Evolutionary conservation across 768 basidiomycete genomes (phyloP), one percentile per base, ranked within the genome.

Genomic region (Tricholoma sp.): DNA sequence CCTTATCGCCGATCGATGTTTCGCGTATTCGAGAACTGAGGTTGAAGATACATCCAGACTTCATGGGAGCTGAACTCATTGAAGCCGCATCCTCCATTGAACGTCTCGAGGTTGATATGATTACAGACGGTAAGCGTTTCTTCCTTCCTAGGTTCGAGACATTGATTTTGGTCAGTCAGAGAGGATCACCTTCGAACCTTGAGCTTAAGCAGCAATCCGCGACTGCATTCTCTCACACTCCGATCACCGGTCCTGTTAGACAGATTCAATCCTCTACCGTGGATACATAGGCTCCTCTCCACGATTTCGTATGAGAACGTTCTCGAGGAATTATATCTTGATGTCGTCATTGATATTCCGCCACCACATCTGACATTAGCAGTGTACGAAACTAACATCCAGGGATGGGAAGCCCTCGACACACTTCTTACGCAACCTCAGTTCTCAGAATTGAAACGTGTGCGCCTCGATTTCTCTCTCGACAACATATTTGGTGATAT

Each of bases 221-320:
- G 48, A 39, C 60, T 68, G 6, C 57, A 57, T 18, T 57, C 55
- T 11, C 59, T 70, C 13, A 54, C 59, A 6, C 54, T 70, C 12
- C 60, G 61, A 20, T 49, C 63, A 32, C 60, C 59, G 17, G 55
- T 63, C 17, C 59, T 70, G 39, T 55, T 67, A 6, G 68, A 61
- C n/a, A 62, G 67, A 41, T 57, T 59, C 6, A 63, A 67, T 24
- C 63, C 66, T 1, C 54, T 68, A 33, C 59, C 65, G 2, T 70
- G 66, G 66, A 54, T 70, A 6, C 49, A 58, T 39, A 47, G 60
- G 17, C 56, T 63, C 29, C 59, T 70, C 48, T 63, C 65, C 0
- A 65, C 66, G 0, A 45, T 62, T 24, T 36, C 57, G 6, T 15
- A 59, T 3, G 34, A 37, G 17, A 68, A 64, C 52, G 10, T n/a